These are phyloP conservation scores for Penicillium daleae DNA, from an alignment of 495 filamentous ascomycete genomes.

Conservation along the genomic window DNA sequence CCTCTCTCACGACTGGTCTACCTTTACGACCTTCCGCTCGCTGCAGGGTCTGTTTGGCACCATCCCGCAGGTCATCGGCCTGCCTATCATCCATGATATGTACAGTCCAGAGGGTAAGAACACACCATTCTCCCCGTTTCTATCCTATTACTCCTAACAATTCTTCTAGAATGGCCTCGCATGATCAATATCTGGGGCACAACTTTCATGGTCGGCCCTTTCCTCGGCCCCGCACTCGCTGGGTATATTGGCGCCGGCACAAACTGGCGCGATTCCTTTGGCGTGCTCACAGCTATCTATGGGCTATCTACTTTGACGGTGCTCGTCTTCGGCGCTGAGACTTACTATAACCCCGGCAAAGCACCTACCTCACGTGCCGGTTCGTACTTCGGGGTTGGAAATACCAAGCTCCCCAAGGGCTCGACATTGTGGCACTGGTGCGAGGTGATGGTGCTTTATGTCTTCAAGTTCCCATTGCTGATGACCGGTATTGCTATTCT, in stretches of 20 bases:
- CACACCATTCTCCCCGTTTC: neutral
- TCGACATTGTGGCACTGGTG: slow-evolving; percentile 30
- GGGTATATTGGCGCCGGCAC: slow-evolving; percentile 42
- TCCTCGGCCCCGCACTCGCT: slow-evolving; percentile 49
- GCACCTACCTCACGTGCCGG: slow-evolving; percentile 19
- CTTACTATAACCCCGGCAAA: slow-evolving; percentile 42
- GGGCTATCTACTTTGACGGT: slow-evolving; percentile 47
- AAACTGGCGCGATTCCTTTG: slow-evolving; percentile 50
- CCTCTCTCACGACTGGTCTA: slow-evolving; percentile 45
- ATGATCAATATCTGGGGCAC: slow-evolving; percentile 56
- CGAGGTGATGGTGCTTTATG: slow-evolving; percentile 33
- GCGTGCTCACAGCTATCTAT: slow-evolving; percentile 51
- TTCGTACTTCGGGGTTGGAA: slow-evolving; percentile 58
- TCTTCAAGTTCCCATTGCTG: slow-evolving; percentile 40
- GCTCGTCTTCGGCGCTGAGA: slow-evolving; percentile 52
- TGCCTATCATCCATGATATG: slow-evolving; percentile 53
- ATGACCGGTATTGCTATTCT: slow-evolving; percentile 37
- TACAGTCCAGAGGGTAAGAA: slow-evolving; percentile 43
- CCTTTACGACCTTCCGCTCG: slow-evolving; percentile 55
- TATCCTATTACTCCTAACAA: neutral
- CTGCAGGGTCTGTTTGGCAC: slow-evolving; percentile 56
- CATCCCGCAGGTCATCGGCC: slow-evolving; percentile 50
- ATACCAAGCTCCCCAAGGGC: slow-evolving; percentile 32
- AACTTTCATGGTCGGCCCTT: slow-evolving; percentile 51
- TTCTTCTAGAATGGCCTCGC: slow-evolving; percentile 43